Base-by-base conservation (phyloP, 1,139 yeast genomes). In the Scheffersomyces segobiensis region DNA sequence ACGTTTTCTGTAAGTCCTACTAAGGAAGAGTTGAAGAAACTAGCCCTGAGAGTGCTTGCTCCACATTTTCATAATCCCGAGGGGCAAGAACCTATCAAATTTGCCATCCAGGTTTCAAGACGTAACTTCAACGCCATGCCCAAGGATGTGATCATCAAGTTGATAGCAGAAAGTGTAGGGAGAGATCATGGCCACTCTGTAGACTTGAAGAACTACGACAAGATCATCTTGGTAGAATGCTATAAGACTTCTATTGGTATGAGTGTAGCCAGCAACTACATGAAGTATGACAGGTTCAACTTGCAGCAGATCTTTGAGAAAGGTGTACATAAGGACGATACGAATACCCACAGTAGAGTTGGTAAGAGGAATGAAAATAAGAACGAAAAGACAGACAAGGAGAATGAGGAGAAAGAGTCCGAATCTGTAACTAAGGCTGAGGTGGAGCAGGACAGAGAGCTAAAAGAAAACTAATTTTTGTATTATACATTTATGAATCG, bases 181-280 rank as follows among this genome's bases (percentile, higher is more conserved):
- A 79, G 82, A 56, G 87, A 87, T 8, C 84, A 87, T 63, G 88
- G 87, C 1, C 97, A 92, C 69, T 76, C 78, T 46, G 97, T 95
- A 12, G 97, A 93, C 69, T 81, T 95, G 71, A 91, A 92, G 65
- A 77, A 87, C 20, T 92, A 87, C 68, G 97, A 93, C 59, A 88
- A 88, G 67, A 77, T 95, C 65, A 85, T 95, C 55, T 70, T 95
- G 59, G 89, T 95, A 2, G 97, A 93, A 70, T 91, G 97, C 68
- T 95, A 88, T 75, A 93, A 93, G 71, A 89, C 85, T 61, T 89
- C 87, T 66, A 83, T 91, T 53, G 97, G 97, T 3, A 87, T 89
- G 85, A 83, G 93, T 69, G 93, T 92, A 19, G 93, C 90, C 6
- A 83, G 84, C 55, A 82, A 84, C 61, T 91, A 84, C 68, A 87